These are phyloP conservation scores for Quercus variabilis DNA, from an alignment of 306 rosid genomes.

Conservation along the genomic window DNA sequence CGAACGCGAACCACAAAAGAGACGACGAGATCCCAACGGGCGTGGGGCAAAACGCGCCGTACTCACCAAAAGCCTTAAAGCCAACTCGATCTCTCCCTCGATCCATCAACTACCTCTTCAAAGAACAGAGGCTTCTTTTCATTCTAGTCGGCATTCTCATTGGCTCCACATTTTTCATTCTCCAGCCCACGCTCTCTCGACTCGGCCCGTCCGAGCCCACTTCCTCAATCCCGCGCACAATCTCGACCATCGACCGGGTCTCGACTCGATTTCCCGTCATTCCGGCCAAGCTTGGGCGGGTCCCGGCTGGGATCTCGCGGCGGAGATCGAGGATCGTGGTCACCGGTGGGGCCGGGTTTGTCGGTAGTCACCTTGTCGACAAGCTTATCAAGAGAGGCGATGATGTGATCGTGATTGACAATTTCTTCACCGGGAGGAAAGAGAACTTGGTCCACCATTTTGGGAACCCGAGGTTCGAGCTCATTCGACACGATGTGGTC, in stretches of 20 bases:
- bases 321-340: slow-evolving; percentile 65
- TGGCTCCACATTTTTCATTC: slow-evolving; percentile 83
- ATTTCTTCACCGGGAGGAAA: slow-evolving; percentile 87
- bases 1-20: slow-evolving; percentile 56
- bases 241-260: slow-evolving; percentile 20
- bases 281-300: slow-evolving; percentile 35
- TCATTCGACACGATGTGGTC: slow-evolving; percentile 86
- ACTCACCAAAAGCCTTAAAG: slow-evolving; percentile 74
- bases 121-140: slow-evolving; percentile 86
- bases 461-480: slow-evolving; percentile 78
- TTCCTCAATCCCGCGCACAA: slow-evolving; percentile 25
- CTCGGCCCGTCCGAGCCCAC: slow-evolving; percentile 51
- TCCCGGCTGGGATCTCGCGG: slow-evolving; percentile 54
- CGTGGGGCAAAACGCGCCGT: slow-evolving; percentile 33
- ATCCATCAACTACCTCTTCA: slow-evolving; percentile 74
- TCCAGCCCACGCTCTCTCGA: slow-evolving; percentile 79
- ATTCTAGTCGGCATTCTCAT: slow-evolving; percentile 78
- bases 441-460: slow-evolving; percentile 71
- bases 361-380: slow-evolving; percentile 88
- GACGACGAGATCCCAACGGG: slow-evolving; percentile 63
- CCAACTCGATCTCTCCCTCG: slow-evolving; percentile 81
- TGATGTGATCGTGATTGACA: slow-evolving; percentile 81
- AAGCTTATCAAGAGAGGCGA: slow-evolving; percentile 65
- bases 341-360: slow-evolving; percentile 89
- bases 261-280: background rate